These are phyloP conservation scores for Dioszegia crocea DNA, from an alignment of 768 basidiomycete genomes.

Conservation along the genomic window DNA sequence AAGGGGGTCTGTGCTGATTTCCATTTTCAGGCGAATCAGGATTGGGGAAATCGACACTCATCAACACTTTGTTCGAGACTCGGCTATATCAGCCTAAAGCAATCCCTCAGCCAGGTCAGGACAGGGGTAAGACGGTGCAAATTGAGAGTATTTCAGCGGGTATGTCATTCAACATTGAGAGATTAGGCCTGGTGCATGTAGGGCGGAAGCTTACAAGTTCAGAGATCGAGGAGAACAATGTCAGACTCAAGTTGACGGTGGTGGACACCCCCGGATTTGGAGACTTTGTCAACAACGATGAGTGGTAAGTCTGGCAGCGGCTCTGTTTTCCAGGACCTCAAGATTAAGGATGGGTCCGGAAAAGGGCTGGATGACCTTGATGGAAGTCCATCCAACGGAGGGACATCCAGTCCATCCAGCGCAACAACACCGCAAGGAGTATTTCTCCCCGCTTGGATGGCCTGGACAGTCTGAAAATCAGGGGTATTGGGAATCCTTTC, in stretches of 20 bases:
- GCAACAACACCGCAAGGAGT: too few relatives aligned
- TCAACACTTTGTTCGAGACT: constrained; percentile 98
- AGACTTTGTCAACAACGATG: constrained; percentile 98
- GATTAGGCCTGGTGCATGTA: not conserved
- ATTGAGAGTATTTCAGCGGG: constrained; percentile 99
- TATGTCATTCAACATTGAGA: constrained; percentile 52
- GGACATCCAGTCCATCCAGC: too few relatives aligned
- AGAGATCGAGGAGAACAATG: constrained; percentile 99
- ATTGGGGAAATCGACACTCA: constrained; percentile 94
- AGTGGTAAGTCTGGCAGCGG: constrained; percentile 60
- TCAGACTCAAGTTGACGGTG: constrained; percentile 92
- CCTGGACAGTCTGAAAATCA: too few relatives aligned
- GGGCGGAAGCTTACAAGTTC: constrained; percentile 19
- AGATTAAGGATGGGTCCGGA: too few relatives aligned
- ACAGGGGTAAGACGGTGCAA: constrained; percentile 85
- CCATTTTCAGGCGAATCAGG: constrained; percentile 67
- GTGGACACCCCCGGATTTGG: constrained; percentile 99
- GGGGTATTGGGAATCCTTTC: too few relatives aligned
- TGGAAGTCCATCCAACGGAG: too few relatives aligned
- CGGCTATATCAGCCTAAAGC: constrained; percentile 86
- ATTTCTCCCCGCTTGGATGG: too few relatives aligned
- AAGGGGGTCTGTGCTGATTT: constrained; percentile 14
- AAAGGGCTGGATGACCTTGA: too few relatives aligned
- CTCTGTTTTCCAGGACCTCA: not conserved
- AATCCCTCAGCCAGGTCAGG: constrained; percentile 74